A percentile compares a stretch with the other conserved stretches of the same genome.
These are phyloP conservation scores for Gyromitra esculenta DNA, from an alignment of 2,329 filamentous ascomycete species.

Conservation along the genomic window DNA sequence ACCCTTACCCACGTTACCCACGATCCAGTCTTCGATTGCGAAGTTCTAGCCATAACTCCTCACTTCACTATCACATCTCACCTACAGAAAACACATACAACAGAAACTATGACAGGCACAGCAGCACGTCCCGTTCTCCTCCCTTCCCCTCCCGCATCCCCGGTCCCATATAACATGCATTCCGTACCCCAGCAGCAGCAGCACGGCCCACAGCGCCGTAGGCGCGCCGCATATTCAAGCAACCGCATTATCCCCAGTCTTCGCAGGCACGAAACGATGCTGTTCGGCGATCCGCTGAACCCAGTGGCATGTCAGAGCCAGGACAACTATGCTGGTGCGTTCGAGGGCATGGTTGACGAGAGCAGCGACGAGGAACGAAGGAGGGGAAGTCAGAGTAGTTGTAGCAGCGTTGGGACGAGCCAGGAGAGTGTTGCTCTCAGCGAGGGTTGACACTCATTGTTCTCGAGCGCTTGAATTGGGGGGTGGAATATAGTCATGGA, in stretches of 20 bases:
- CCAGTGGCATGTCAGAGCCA: slow-evolving; percentile 50
- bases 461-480: background rate
- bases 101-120: slow-evolving; percentile 8
- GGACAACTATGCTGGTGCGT: slow-evolving; percentile 26
- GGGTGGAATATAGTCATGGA: background rate
- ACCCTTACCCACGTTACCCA: slow-evolving; percentile 12
- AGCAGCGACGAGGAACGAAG: slow-evolving; percentile 32
- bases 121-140: slow-evolving; percentile 22
- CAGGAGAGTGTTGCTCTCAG: slow-evolving; percentile 14
- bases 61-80: background rate
- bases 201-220: slow-evolving; percentile 30
- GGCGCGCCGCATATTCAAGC: slow-evolving; percentile 34
- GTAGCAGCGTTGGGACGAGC: slow-evolving; percentile 3
- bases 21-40: slow-evolving; percentile 20
- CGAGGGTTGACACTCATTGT: background rate
- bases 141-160: slow-evolving; percentile 38
- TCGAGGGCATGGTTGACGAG: slow-evolving; percentile 39
- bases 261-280: slow-evolving; percentile 46
- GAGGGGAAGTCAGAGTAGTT: slow-evolving; percentile 34
- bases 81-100: background rate
- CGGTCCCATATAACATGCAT: slow-evolving; percentile 9
- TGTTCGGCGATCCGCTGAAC: slow-evolving; percentile 47
- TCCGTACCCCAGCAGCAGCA: slow-evolving; percentile 8
- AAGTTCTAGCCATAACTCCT: slow-evolving; percentile 2
- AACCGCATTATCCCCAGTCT: slow-evolving; percentile 39